Conservation (phyloP, 345 rosid species). For the Tarenaya hassleriana region DNA sequence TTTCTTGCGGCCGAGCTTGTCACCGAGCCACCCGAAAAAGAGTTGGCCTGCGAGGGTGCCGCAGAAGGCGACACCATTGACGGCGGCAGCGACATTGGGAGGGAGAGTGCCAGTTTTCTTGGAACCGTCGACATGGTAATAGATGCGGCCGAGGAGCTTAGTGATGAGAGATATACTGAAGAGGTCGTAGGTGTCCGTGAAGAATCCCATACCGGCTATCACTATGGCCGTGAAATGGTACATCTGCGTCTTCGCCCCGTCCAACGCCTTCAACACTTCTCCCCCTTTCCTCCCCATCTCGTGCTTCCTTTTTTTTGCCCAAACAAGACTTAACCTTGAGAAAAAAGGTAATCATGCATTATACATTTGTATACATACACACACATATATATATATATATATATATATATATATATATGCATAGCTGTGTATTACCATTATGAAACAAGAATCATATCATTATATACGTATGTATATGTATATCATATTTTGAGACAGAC, state of each 20-base stretch:
- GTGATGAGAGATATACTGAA: conserved; percentile 34
- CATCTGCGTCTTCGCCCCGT: conserved; percentile 37
- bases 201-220: conserved; percentile 42
- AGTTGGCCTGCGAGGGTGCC: conserved; percentile 36
- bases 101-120: conserved; percentile 33
- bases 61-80: conserved; percentile 30
- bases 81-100: conserved; percentile 30
- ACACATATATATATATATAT: too few relatives aligned
- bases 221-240: conserved; percentile 41
- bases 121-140: conserved; percentile 28
- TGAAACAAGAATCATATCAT: too few relatives aligned
- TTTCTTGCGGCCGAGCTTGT: conserved; percentile 37
- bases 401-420: too few relatives aligned
- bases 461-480: too few relatives aligned
- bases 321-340: too few relatives aligned
- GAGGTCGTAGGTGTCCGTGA: conserved; percentile 41
- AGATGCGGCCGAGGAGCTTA: too few relatives aligned
- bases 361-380: too few relatives aligned
- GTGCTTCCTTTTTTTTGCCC: not conserved
- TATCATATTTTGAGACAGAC: too few relatives aligned
- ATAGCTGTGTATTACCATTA: too few relatives aligned
- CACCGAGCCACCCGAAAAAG: too few relatives aligned
- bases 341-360: too few relatives aligned
- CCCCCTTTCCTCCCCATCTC: conserved; percentile 22
- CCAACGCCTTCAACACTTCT: conserved; percentile 36